Base-by-base conservation (phyloP, 208 protist genomes). In the Herpetomonas tarakana region DNA sequence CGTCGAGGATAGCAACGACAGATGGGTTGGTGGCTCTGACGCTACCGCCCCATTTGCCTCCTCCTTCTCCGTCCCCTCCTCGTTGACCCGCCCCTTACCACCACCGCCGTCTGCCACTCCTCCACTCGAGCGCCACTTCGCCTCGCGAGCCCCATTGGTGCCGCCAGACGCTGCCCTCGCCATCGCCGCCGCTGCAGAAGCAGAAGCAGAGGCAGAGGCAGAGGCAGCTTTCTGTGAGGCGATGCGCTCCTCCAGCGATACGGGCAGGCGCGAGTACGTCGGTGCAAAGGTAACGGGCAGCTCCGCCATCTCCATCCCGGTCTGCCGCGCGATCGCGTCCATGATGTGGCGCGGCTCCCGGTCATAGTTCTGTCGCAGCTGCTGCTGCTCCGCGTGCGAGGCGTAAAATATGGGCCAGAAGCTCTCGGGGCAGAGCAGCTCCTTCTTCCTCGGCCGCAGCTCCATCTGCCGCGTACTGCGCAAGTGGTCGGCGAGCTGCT, bases 231-330 rank as follows among this genome's bases (percentile, higher is more conserved):
- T 31, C 9, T 2, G 24, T 11, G 44, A 3, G 21, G 9, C 38
- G 26, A 41, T 56, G 25, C 59, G 65, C 26, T 57, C 50, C 28
- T 4, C 12, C 51, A 74, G 51, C 6, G 45, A 54, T 41, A 64
- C 52, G 22, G 71, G 22, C n/a, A 79, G 28, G 38, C 81, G 76
- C 19, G 58, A 73, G 61, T 88, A 93, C 30, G 82, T 86, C 31
- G 86, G 81, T 0, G 75, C 71, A 53, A 93, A 93, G 14, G 47
- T 55, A 27, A 83, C 47, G 6, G 74, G 77, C 70, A 93, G 70
- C 66, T 93, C 82, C 14, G 71, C 81, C 21, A 93, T 47, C 58
- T 81, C 78, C 35, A 93, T 58, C 24, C 68, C 60, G 25, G 64
- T 69, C 55, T 83, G 63, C 35, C 59, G 49, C 35, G 76, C 81